Evolutionary conservation across 1,139 yeast genomes (phyloP), one percentile per base, ranked within the genome.

Genomic region (Geotrichum armillariae): DNA sequence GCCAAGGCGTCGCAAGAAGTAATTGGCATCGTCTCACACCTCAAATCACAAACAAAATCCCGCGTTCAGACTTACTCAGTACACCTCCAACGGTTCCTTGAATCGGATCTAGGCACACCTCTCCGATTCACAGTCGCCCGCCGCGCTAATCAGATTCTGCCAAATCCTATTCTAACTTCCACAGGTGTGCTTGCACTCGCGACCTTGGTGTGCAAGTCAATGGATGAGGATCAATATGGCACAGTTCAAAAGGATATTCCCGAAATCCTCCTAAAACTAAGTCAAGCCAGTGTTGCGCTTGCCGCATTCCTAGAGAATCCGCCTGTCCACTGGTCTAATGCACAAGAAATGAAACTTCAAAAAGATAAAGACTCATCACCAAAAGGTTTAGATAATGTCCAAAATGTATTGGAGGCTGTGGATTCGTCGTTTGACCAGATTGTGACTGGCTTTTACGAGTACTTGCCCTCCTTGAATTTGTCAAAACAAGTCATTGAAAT

Each of bases 211-310:
- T 54, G 54, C 41, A 58, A 57, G 41, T 67, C 72, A 2, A 52
- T 61, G 20, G 59, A 58, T 5, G 76, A 72, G 46, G 76, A 72
- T 52, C 54, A 58, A 3, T 62, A 59, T 44, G 76, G 76, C 6
- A 65, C 62, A 6, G 76, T 72, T 5, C 75, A 72, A 54, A 57
- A 62, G 16, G 70, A 70, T 23, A 65, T 72, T 32, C 67, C 71
- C 3, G 56, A 58, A 8, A 60, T 65, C 20, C 57, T 72, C 38
- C 59, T 54, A 35, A 54, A 53, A n/a, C 54, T 67, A 38, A 61
- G 66, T 39, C 52, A 56, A 37, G 54, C 67, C 1, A 55, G 66
- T 31, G 46, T 53, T 7, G 54, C 57, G 14, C 52, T 70, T 18
- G 66, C 62, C 17, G 52, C 56, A 35, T 60, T 59, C 25, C 46